phyloP scores from a whole-genome alignment of 1,284 basidiomycete genomes.

The Irpex sp. region DNA sequence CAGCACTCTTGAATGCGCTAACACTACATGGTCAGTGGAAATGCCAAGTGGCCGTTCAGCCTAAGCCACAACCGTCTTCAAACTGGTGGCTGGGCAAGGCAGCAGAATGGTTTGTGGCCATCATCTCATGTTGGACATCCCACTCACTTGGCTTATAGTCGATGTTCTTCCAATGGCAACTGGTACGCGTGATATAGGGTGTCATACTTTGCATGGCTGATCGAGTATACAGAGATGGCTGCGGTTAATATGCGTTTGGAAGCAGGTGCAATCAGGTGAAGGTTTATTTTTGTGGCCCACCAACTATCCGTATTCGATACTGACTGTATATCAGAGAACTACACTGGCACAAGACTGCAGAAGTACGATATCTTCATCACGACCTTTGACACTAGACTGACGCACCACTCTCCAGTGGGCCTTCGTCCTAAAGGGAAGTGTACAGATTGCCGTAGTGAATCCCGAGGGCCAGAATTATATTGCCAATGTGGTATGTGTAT shows the following conservation, averaged over 20 bases:
- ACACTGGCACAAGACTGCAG: slow-evolving; percentile 66
- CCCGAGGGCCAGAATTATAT: slow-evolving; percentile 56
- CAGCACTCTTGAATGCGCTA: too few relatives aligned
- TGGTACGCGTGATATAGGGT: slow-evolving; percentile 26
- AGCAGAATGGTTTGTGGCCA: slow-evolving; percentile 47
- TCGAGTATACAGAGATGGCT: slow-evolving; percentile 37
- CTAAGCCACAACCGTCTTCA: slow-evolving; percentile 64
- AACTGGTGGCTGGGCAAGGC: slow-evolving; percentile 67
- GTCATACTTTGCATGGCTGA: background rate
- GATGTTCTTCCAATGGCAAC: slow-evolving; percentile 54
- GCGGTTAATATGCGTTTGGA: slow-evolving; percentile 59
- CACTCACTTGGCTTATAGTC: slow-evolving; percentile 20
- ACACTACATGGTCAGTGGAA: slow-evolving; percentile 29
- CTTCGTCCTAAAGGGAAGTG: slow-evolving; percentile 56
- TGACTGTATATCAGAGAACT: slow-evolving; percentile 45
- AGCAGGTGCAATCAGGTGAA: slow-evolving; percentile 54
- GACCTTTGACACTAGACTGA: slow-evolving; percentile 1
- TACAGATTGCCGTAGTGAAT: slow-evolving; percentile 58
- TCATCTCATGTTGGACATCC: background rate
- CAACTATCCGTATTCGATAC: background rate
- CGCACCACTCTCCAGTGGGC: slow-evolving; percentile 44
- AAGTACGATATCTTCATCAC: slow-evolving; percentile 34
- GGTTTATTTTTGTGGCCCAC: slow-evolving; percentile 11
- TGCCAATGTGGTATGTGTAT: slow-evolving; percentile 33
- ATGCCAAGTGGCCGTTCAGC: slow-evolving; percentile 67